phyloP scores from a whole-genome alignment of 2,329 filamentous ascomycete species.

The Leptographium radiaticola region DNA sequence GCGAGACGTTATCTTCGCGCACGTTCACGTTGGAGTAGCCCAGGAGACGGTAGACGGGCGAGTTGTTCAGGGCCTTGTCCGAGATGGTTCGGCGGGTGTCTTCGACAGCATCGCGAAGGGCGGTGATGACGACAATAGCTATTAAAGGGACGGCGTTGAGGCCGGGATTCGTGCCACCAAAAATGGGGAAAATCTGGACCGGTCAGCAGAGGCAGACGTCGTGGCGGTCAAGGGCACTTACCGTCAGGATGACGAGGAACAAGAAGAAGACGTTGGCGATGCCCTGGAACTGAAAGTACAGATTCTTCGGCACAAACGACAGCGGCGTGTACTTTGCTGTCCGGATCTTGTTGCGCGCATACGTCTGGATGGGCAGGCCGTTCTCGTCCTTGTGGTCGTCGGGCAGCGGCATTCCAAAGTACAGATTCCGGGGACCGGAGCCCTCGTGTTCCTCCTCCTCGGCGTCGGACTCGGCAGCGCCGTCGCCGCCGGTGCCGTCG shows the following conservation, averaged over 20 bases:
- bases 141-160: conserved; percentile 86
- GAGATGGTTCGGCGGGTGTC: conserved; percentile 86
- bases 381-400: conserved; percentile 65
- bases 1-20: conserved; percentile 68
- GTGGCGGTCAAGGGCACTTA: conserved; percentile 38
- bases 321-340: conserved; percentile 95
- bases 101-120: conserved; percentile 89
- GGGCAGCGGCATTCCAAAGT: conserved; percentile 77
- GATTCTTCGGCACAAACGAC: conserved; percentile 90
- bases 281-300: conserved; percentile 98
- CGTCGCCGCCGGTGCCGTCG: conserved; percentile 17
- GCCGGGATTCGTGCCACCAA: conserved; percentile 81
- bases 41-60: conserved; percentile 76
- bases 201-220: neutral
- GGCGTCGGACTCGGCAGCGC: conserved; percentile 23
- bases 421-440: conserved; percentile 47
- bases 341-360: conserved; percentile 87
- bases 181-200: conserved; percentile 81
- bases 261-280: conserved; percentile 98
- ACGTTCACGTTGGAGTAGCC: conserved; percentile 93
- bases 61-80: conserved; percentile 92
- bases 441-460: conserved; percentile 24
- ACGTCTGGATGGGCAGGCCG: conserved; percentile 56
- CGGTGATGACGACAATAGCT: conserved; percentile 77
- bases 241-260: conserved; percentile 85